Evolutionary conservation across 1,139 yeast species (phyloP), one percentile per base, ranked within the genome.

Genomic region (Magnusiomyces sp.): DNA sequence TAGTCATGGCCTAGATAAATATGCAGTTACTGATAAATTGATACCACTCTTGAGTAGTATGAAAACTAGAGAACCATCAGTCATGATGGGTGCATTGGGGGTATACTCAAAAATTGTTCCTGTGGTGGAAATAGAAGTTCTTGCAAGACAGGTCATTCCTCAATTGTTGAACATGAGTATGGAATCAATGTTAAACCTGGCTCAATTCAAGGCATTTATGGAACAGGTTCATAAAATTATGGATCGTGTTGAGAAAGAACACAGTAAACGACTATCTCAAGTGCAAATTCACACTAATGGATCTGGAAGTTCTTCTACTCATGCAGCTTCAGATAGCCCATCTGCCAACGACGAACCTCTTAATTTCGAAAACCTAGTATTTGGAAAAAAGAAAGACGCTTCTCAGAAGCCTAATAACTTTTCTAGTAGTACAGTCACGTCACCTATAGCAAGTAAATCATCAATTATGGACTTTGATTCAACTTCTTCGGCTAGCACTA

Each of bases 11-110:
- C 73, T 90, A 47, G 96, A 92, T 60, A 81, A 79, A 58, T 75
- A 79, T 48, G 78, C 86, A 4, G 79, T 89, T 29, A 74, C 74
- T 40, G 97, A 90, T 48, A 88, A 84, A 55, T 70, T 92, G 42
- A 67, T 90, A 33, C 96, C 96, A 0, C 69, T 90, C 19, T 71
- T 90, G 53, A 77, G 78, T 57, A 77, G 79, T 19, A 77, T 86
- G 74, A 86, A 87, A 64, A 83, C 94, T 27, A 73, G 94, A 53
- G 94, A 87, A 58, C 76, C 85, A 36, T 71, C 81, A 51, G 81
- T 87, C 32, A 76, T 86, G 40, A 66, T 72, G 58, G 73, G 76
- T 29, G 74, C 83, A 1, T 65, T 84, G 47, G 65, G 64, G 3
- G 77, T 85, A 17, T 83, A 81, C 60, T 67, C 68, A 27, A 67